These are phyloP conservation scores for Pezicula carpinea DNA, from an alignment of 2,329 filamentous ascomycete genomes.

Conservation along the genomic window DNA sequence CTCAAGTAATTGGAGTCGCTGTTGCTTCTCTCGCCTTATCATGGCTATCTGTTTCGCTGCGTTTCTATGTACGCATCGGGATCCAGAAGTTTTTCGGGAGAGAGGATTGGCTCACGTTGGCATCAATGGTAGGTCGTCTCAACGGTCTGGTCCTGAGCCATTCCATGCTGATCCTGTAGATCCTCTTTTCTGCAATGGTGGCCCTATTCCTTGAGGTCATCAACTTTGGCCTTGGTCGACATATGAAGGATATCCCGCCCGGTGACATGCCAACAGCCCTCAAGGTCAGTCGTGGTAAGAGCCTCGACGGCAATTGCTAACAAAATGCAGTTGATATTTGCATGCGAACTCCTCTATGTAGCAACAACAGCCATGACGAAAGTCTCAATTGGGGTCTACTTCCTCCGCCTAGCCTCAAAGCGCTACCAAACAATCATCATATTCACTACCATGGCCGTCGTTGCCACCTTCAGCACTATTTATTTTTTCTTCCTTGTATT, in stretches of 20 bases:
- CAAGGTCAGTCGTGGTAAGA: constrained; percentile 12
- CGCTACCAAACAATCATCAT: constrained; percentile 21
- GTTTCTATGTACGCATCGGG: constrained; percentile 24
- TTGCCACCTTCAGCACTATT: constrained; percentile 20
- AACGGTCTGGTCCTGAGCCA: background rate
- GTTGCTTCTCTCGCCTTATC: constrained; percentile 32
- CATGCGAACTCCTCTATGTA: constrained; percentile 27
- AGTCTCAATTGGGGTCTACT: constrained; percentile 24
- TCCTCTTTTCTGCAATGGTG: constrained; percentile 21
- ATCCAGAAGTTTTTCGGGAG: constrained; percentile 26
- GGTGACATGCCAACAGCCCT: constrained; percentile 15
- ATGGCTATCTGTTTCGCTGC: constrained; percentile 24
- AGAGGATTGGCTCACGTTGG: constrained; percentile 27
- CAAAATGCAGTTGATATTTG: constrained; percentile 18
- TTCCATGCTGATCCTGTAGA: constrained; percentile 8
- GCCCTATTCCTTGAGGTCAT: constrained; percentile 18
- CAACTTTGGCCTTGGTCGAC: constrained; percentile 23
- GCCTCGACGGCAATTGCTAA: background rate
- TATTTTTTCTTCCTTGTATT: constrained; percentile 27
- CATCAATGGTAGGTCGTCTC: constrained; percentile 18
- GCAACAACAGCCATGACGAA: constrained; percentile 24
- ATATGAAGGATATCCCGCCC: constrained; percentile 20
- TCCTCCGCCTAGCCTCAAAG: constrained; percentile 23
- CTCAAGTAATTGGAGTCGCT: constrained; percentile 25
- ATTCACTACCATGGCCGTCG: constrained; percentile 16